A percentile compares a stretch with the other conserved stretches of the same genome.
Conservation (phyloP, 2,329 filamentous ascomycete species). For the Fusarium chuoi region DNA sequence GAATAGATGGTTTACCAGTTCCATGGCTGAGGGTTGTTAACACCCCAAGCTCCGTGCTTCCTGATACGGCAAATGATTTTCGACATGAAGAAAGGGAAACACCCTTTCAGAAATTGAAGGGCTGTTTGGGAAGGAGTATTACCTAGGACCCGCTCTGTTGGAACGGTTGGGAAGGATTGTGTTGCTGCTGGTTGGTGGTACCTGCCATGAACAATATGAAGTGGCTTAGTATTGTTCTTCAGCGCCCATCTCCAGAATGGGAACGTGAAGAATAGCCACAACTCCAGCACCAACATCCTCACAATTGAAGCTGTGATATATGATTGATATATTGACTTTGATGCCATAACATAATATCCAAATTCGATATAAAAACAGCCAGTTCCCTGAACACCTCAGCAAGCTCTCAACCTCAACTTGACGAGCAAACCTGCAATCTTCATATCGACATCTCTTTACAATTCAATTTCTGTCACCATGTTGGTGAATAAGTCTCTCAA, state of each 20-base stretch:
- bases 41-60: conserved; percentile 5
- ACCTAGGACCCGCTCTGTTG: background rate
- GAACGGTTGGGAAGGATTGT: conserved; percentile 7
- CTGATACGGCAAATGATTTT: background rate
- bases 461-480: background rate
- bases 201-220: conserved; percentile 41
- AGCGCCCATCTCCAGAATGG: conserved; percentile 12
- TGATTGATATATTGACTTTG: background rate
- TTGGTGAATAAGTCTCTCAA: conserved; percentile 15
- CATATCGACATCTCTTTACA: background rate
- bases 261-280: conserved; percentile 14
- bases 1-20: background rate
- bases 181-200: conserved; percentile 24
- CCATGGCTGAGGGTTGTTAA: background rate
- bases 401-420: background rate
- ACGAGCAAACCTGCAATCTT: background rate
- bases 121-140: background rate
- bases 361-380: conserved; percentile 26
- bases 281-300: background rate
- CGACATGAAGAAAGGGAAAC: background rate
- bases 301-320: background rate
- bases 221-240: conserved; percentile 41
- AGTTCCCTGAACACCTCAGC: background rate
- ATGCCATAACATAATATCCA: background rate
- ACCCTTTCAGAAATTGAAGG: background rate